phyloP scores from a whole-genome alignment of 345 rosid species.

The Psidium friedrichsthalianum region DNA sequence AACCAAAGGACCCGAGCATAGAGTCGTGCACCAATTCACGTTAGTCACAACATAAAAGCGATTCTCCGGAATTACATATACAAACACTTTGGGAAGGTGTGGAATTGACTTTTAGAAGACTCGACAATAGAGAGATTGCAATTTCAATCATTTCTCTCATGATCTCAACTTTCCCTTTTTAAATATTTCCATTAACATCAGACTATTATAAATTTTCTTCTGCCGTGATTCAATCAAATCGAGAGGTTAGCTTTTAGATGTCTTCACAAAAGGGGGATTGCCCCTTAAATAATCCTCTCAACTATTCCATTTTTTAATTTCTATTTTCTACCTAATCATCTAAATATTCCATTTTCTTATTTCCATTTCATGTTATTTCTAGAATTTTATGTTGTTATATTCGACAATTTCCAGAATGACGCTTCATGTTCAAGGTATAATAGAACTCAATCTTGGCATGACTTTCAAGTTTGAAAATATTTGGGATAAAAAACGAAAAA shows the following conservation, averaged over 20 bases:
- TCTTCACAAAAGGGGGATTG: not conserved
- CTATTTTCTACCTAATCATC: not conserved
- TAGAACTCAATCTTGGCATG: not conserved
- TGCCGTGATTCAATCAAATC: not conserved
- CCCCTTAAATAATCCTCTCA: not conserved
- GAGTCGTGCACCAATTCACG: too few relatives aligned
- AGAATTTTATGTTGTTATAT: not conserved
- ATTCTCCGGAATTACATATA: too few relatives aligned
- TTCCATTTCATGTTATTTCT: not conserved
- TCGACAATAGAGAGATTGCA: not conserved
- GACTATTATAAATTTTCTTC: not conserved
- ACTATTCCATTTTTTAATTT: not conserved
- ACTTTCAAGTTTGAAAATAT: not conserved
- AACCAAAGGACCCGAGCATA: too few relatives aligned
- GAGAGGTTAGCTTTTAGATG: rapidly evolving
- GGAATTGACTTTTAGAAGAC: not conserved
- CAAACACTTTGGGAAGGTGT: not conserved
- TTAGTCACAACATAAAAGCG: too few relatives aligned
- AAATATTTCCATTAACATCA: not conserved
- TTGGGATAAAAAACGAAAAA: not conserved
- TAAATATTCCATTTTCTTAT: not conserved
- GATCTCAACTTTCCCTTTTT: not conserved
- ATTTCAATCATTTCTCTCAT: not conserved
- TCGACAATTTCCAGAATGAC: not conserved
- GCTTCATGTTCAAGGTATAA: not conserved